Evolutionary conservation across 805 yeast genomes (phyloP).

Genomic region (Ogataea kodamae): DNA sequence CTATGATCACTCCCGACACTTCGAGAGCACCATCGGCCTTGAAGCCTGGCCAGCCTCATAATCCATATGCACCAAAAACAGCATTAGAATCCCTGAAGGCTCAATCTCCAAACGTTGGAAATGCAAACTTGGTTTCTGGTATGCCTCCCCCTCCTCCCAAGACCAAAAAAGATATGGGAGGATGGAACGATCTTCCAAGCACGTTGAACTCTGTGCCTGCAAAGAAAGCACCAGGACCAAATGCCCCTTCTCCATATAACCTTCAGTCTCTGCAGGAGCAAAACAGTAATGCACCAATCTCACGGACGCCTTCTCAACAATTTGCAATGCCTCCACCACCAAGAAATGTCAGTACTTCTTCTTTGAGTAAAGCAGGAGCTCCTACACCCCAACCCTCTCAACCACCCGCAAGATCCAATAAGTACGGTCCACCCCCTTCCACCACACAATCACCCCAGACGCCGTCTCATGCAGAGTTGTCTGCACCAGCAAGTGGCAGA

Average conservation of each 20-base stretch:
- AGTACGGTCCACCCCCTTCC: constrained; percentile 20
- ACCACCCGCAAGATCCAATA: constrained; percentile 20
- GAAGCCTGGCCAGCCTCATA: constrained; percentile 12
- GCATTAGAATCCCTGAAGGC: constrained; percentile 33
- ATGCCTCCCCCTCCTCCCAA: constrained; percentile 28
- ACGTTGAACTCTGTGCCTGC: constrained; percentile 30
- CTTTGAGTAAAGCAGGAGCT: constrained; percentile 17
- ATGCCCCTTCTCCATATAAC: constrained; percentile 27
- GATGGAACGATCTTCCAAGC: constrained; percentile 71
- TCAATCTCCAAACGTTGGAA: constrained; percentile 21
- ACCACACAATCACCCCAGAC: constrained; percentile 23
- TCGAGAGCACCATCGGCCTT: constrained; percentile 7
- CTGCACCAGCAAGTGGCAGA: constrained; percentile 13
- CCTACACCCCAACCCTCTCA: constrained; percentile 10
- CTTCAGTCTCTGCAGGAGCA: constrained; percentile 21
- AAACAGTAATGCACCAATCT: constrained; percentile 16
- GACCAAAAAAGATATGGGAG: constrained; percentile 50
- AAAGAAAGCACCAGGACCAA: constrained; percentile 26
- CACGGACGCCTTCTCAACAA: constrained; percentile 31
- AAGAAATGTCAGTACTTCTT: constrained; percentile 21
- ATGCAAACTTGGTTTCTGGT: constrained; percentile 8
- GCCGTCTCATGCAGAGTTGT: constrained; percentile 20
- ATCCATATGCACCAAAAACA: constrained; percentile 36
- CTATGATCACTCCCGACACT: constrained; percentile 17
- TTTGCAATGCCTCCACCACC: constrained; percentile 33